Percentiles rank a stretch among this genome's conserved stretches.
These are phyloP conservation scores for Insectozyma bohioensis DNA, from an alignment of 1,139 yeast genomes.

Conservation along the genomic window DNA sequence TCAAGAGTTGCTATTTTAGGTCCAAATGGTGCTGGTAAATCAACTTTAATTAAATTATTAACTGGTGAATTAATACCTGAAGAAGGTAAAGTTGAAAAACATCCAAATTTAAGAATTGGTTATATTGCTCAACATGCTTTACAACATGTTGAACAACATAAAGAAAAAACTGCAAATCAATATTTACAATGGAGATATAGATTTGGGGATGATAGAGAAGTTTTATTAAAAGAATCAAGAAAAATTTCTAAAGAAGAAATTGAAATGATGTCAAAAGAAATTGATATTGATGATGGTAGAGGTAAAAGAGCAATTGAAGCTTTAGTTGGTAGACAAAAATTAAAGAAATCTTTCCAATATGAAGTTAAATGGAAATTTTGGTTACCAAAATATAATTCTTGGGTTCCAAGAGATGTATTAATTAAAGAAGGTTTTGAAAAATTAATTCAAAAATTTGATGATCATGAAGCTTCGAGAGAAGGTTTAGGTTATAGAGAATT, in stretches of 20 bases:
- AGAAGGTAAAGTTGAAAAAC: constrained; percentile 91
- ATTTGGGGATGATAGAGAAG: constrained; percentile 98
- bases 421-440: constrained; percentile 83
- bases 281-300: constrained; percentile 84
- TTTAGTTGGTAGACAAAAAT: constrained; percentile 93
- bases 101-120: constrained; percentile 96
- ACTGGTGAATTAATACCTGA: constrained; percentile 90
- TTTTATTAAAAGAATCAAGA: constrained; percentile 88
- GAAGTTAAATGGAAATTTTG: constrained; percentile 93
- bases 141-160: constrained; percentile 95
- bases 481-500: constrained; percentile 96
- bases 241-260: constrained; percentile 82
- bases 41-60: constrained; percentile 86
- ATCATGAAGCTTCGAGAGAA: constrained; percentile 97
- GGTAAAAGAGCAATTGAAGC: constrained; percentile 91
- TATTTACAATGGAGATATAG: constrained; percentile 98
- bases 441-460: constrained; percentile 91
- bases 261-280: constrained; percentile 72
- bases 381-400: constrained; percentile 91
- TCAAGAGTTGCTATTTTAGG: constrained; percentile 97
- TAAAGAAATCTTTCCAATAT: constrained; percentile 94
- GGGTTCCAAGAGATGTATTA: constrained; percentile 84
- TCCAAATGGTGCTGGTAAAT: constrained; percentile 99
- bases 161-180: constrained; percentile 96
- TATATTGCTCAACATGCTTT: constrained; percentile 98